Evolutionary conservation across 805 yeast species (phyloP), one percentile per base, ranked within the genome.

Genomic region (Saccharomycopsis sp.): DNA sequence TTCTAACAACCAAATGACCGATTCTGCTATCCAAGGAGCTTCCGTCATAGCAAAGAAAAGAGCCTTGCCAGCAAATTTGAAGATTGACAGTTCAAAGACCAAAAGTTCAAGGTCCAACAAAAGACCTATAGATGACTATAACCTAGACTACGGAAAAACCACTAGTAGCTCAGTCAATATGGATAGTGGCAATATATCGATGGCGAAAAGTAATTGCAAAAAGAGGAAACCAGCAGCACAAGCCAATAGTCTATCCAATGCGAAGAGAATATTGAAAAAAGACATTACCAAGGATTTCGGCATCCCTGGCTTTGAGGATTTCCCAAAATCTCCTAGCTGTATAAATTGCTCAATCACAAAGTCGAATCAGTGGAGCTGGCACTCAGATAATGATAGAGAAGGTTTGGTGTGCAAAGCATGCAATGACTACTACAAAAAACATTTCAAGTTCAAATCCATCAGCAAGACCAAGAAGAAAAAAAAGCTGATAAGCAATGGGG

Each of bases 361-460:
- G 15, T 36, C 49, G n/a, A 12, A 27, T 4, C 29, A 34, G 19
- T 46, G 49, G 49, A 27, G 35, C 2, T 46, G 49, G 49, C 37
- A 34, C 34, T 20, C 25, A 5, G 30, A 25, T 13, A 26, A 29
- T 12, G 15, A 9, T 19, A 23, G 13, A 10, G 49, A 46, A 21
- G 49, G 49, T 2, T 23, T 46, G 8, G 32, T 43, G 15, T 46
- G 49, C 20, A 39, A 43, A 34, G 45, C 38, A 7, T 46, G 49
- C 26, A 32, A 43, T 20, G 45, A 43, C 6, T 41, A 43, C 29
- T 46, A 43, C 27, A 33, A 39, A 16, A 33, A 16, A 13, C 9
- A 37, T 26, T 43, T 42, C 20, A 38, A 30, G n/a, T 16, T 45
- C 19, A 31, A 34, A 22, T 37, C 47, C 12, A 19, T 27, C 9